These are phyloP conservation scores for Volvariella volvacea DNA, from an alignment of 1,284 basidiomycete species.

Conservation along the genomic window DNA sequence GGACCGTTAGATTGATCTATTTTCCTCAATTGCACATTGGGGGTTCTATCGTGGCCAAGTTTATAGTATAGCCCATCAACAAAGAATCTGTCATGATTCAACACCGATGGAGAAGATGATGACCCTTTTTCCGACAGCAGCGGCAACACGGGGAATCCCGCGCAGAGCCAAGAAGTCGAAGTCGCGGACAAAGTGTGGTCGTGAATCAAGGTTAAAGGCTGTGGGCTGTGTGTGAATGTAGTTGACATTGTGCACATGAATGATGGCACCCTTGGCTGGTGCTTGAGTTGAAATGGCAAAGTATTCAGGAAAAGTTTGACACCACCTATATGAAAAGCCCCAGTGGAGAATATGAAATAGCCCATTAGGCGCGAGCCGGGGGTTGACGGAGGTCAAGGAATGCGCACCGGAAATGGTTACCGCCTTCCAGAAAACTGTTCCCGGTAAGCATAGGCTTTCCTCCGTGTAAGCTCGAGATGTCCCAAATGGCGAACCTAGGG, in stretches of 20 bases:
- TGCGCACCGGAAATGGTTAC: constrained; percentile 56
- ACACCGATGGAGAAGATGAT: constrained; percentile 43
- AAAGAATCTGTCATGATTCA: constrained; percentile 22
- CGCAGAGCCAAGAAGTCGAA: constrained; percentile 65
- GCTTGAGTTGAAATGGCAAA: constrained; percentile 66
- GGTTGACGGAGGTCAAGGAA: constrained; percentile 8
- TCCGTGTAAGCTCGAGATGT: constrained; percentile 60
- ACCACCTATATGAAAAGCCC: constrained; percentile 47
- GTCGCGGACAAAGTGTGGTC: constrained; percentile 59
- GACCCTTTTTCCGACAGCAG: constrained; percentile 54
- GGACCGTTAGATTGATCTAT: too few relatives aligned
- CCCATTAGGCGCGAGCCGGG: constrained; percentile 1
- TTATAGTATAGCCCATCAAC: too few relatives aligned
- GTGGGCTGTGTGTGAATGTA: constrained; percentile 61
- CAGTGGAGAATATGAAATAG: too few relatives aligned
- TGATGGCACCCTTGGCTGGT: constrained; percentile 51
- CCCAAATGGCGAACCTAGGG: constrained; percentile 65
- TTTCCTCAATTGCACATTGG: too few relatives aligned
- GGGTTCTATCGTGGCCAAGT: too few relatives aligned
- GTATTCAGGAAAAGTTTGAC: constrained; percentile 62
- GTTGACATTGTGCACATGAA: constrained; percentile 60
- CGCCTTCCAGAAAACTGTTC: constrained; percentile 57
- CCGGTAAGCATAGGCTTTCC: constrained; percentile 61
- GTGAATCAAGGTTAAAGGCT: constrained; percentile 45
- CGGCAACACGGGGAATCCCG: constrained; percentile 57